phyloP scores from a whole-genome alignment of 2,329 filamentous ascomycete species.

The Ambrosiella cleistominuta region DNA sequence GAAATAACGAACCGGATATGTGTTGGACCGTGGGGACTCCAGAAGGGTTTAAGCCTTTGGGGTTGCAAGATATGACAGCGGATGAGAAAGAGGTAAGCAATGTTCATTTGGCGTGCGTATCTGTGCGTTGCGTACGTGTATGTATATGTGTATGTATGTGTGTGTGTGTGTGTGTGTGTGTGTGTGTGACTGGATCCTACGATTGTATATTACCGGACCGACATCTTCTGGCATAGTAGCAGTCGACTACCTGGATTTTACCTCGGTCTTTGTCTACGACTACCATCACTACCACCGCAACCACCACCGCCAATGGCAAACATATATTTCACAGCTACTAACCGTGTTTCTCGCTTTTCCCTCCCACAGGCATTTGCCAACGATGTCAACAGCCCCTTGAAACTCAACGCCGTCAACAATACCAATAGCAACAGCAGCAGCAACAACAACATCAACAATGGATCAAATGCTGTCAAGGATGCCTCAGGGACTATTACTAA shows the following conservation, averaged over 20 bases:
- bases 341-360: no score
- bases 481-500: conserved; percentile 36
- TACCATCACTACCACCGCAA: no score
- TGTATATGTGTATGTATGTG: no score
- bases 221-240: neutral
- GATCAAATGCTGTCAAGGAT: conserved; percentile 7
- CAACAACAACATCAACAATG: conserved; percentile 1
- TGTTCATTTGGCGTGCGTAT: no score
- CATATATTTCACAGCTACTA: no score
- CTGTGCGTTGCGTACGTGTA: no score
- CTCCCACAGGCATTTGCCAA: conserved; percentile 50
- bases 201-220: neutral
- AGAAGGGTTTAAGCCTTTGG: conserved; percentile 53
- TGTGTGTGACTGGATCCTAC: neutral
- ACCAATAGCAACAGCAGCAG: conserved; percentile 19
- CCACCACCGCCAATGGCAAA: no score
- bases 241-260: neutral
- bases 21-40: conserved; percentile 57
- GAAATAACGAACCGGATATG: conserved; percentile 65
- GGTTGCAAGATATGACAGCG: conserved; percentile 48
- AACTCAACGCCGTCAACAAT: conserved; percentile 55
- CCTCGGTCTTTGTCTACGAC: no score
- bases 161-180: no score
- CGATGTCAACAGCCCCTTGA: conserved; percentile 72
- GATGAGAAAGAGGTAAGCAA: conserved; percentile 39